phyloP scores from a whole-genome alignment of 2,329 filamentous ascomycete species.

The Drechslera avenae region DNA sequence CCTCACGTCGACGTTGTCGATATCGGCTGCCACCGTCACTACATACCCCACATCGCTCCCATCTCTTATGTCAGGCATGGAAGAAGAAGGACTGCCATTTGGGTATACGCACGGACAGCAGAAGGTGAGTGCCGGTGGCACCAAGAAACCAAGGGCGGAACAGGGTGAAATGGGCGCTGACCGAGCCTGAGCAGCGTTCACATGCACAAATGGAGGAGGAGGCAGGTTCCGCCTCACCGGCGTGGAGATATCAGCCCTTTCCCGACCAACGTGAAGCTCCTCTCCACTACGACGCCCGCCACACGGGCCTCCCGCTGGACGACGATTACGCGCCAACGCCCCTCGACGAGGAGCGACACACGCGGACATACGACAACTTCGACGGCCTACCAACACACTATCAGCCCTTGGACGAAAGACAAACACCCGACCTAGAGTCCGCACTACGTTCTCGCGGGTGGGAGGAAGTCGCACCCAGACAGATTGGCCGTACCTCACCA shows the following conservation, averaged over 20 bases:
- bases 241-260: slow-evolving; percentile 24
- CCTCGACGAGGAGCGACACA: not conserved
- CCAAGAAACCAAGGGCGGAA: slow-evolving; percentile 7
- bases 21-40: slow-evolving; percentile 1
- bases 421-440: slow-evolving; percentile 5
- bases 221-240: slow-evolving; percentile 33
- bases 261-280: slow-evolving; percentile 6
- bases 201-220: slow-evolving; percentile 42
- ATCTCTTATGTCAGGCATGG: slow-evolving; percentile 11
- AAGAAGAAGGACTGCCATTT: slow-evolving; percentile 41
- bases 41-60: slow-evolving; percentile 4
- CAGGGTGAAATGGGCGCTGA: slow-evolving; percentile 16
- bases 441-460: not conserved
- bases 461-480: not conserved
- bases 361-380: not conserved
- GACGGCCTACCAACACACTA: slow-evolving; percentile 2
- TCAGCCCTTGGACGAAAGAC: not conserved
- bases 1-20: slow-evolving; percentile 2
- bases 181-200: slow-evolving; percentile 35
- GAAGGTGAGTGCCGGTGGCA: slow-evolving; percentile 36
- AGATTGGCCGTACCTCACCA: slow-evolving; percentile 5
- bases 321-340: slow-evolving; percentile 1
- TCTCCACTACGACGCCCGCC: not conserved
- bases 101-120: slow-evolving; percentile 42
- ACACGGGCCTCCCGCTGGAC: slow-evolving; percentile 3